Percentiles rank a stretch among this genome's conserved stretches.
These are phyloP conservation scores for Suillus bovinus DNA, from an alignment of 768 basidiomycete species.

Conservation along the genomic window DNA sequence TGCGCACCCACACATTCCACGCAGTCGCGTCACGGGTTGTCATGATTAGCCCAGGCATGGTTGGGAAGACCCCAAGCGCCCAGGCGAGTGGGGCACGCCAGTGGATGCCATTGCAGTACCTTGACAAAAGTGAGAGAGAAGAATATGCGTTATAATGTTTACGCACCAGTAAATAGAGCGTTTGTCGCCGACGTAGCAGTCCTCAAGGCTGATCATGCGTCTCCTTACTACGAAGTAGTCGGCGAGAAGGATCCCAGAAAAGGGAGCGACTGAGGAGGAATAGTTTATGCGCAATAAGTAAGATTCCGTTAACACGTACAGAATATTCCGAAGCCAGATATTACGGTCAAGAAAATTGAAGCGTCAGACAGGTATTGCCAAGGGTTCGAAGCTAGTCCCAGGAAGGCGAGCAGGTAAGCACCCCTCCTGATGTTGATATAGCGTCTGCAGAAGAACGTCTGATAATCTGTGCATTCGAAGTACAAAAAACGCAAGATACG, in stretches of 20 bases:
- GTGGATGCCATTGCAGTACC: conserved; percentile 13
- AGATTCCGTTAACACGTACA: conserved; percentile 6
- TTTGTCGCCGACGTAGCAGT: conserved; percentile 12
- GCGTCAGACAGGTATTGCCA: conserved; percentile 15
- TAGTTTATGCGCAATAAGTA: neutral
- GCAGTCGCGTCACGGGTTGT: conserved; percentile 14
- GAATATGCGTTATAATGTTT: neutral
- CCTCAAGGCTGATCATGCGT: conserved; percentile 8
- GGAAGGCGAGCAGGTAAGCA: conserved; percentile 13
- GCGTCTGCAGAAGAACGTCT: neutral
- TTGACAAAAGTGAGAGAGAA: neutral
- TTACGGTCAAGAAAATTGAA: conserved; percentile 10
- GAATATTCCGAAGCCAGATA: conserved; percentile 14
- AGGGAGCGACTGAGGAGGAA: conserved; percentile 11
- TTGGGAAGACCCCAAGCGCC: conserved; percentile 14
- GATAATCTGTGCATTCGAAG: neutral
- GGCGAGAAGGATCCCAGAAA: conserved; percentile 13
- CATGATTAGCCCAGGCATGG: conserved; percentile 23
- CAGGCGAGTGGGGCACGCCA: conserved; percentile 17
- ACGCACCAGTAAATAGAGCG: conserved; percentile 14
- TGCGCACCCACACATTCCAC: conserved; percentile 18
- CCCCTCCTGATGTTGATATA: conserved; percentile 16
- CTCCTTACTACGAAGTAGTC: conserved; percentile 14
- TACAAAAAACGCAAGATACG: neutral
- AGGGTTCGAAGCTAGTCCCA: conserved; percentile 13